Base-by-base conservation (phyloP, 176 grass and related monocot genomes). In the Oropetium thomaeum region DNA sequence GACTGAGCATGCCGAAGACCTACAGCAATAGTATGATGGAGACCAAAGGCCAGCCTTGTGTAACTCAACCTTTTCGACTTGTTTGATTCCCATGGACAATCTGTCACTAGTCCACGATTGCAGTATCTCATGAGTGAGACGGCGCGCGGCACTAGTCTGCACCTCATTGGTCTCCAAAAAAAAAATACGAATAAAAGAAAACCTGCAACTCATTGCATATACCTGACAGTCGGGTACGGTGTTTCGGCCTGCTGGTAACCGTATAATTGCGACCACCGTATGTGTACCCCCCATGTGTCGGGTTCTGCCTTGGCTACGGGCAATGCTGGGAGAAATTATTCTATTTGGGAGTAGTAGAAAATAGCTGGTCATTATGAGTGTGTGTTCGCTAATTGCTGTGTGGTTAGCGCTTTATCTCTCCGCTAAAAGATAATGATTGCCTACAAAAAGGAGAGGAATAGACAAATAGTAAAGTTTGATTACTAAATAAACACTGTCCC, bases 111-210 rank as follows among this genome's bases (percentile, higher is more conserved):
- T 80, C 79, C 58, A 76, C 52, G 58, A 55, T 67, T 54, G 69
- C 65, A 83, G 66, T 60, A 68, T 82, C 71, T 73, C 67, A 76
- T 76, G 51, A 67, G 85, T 64, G 5, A 62, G 9, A 20, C 35
- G n/a, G n/a, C n/a, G n/a, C n/a, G 69, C 33, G 67, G 62, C 33
- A 48, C 61, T 10, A 51, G 38, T 64, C 30, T 81, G 19, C 22
- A 68, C 69, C 59, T 72, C 69, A 72, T 55, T 73, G 67, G n/a
- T n/a, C n/a, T n/a, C n/a, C n/a, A n/a, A n/a, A n/a, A n/a, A n/a
- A n/a, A n/a, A n/a, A n/a, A n/a, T n/a, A n/a, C n/a, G n/a, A n/a
- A n/a, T n/a, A n/a, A n/a, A n/a, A n/a, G n/a, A n/a, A n/a, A n/a
- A n/a, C n/a, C n/a, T 81, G 19, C 22, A 68, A 77, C 59, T 72